Conservation (phyloP, 768 basidiomycete genomes). For the Cantharellus anzutake region DNA sequence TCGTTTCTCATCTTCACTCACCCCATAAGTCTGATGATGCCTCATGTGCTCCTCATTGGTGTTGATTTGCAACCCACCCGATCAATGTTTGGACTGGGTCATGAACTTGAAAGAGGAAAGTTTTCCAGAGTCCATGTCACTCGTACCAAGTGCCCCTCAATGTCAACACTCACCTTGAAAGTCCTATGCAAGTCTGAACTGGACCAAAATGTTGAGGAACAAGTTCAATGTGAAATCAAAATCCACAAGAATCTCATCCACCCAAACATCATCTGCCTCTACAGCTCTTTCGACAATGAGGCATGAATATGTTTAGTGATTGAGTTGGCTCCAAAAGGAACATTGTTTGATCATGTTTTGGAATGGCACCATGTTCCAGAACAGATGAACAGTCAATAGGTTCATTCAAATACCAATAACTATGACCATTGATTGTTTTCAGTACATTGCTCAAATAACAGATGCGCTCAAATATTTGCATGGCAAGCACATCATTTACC, state of each 20-base stretch:
- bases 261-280: slow-evolving; percentile 82
- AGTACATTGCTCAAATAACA: slow-evolving; percentile 97
- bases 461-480: slow-evolving; percentile 89
- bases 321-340: slow-evolving; percentile 93
- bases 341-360: slow-evolving; percentile 87
- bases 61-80: no score
- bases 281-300: slow-evolving; percentile 96
- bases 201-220: slow-evolving; percentile 82
- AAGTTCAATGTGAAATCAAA: slow-evolving; percentile 92
- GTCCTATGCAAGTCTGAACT: slow-evolving; percentile 95
- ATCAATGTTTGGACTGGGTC: slow-evolving; percentile 65
- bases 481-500: slow-evolving; percentile 90
- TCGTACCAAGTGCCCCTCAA: slow-evolving; percentile 73
- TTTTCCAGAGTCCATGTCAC: slow-evolving; percentile 99
- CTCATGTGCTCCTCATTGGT: no score
- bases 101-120: slow-evolving; percentile 93
- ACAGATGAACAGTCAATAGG: slow-evolving; percentile 46
- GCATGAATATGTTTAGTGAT: slow-evolving; percentile 97
- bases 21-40: no score
- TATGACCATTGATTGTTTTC: slow-evolving; percentile 5
- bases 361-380: slow-evolving; percentile 78
- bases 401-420: not conserved
- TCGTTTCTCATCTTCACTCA: no score
- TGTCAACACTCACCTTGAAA: slow-evolving; percentile 91
- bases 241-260: slow-evolving; percentile 93